Conservation (phyloP, 2,329 filamentous ascomycete genomes). For the Grosmannia serpens region DNA sequence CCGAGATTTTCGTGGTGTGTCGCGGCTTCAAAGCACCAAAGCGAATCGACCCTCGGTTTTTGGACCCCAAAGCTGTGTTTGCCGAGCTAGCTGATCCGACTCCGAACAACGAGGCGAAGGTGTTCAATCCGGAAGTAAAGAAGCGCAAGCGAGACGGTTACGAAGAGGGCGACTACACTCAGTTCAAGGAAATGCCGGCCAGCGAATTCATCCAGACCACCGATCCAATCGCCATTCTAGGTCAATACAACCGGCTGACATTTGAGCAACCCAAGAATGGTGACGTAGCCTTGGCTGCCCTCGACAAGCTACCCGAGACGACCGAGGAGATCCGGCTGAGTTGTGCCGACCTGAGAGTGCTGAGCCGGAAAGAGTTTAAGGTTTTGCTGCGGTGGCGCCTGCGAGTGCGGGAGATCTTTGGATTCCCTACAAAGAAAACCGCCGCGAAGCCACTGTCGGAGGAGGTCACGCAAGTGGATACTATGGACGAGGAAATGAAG, state of each 20-base stretch:
- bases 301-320: conserved; percentile 78
- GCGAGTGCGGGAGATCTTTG: conserved; percentile 81
- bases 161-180: conserved; percentile 86
- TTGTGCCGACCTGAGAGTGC: conserved; percentile 75
- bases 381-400: conserved; percentile 80
- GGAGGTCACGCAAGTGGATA: conserved; percentile 71
- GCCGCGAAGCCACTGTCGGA: conserved; percentile 35
- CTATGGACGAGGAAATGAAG: conserved; percentile 89
- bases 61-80: conserved; percentile 83
- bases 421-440: conserved; percentile 66
- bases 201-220: conserved; percentile 89
- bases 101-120: conserved; percentile 94
- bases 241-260: conserved; percentile 69
- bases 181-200: conserved; percentile 79
- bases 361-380: conserved; percentile 92
- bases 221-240: conserved; percentile 88
- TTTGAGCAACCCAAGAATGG: conserved; percentile 72
- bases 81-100: conserved; percentile 77
- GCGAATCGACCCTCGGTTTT: conserved; percentile 79
- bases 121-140: conserved; percentile 95
- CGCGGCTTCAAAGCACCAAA: conserved; percentile 93
- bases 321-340: conserved; percentile 69
- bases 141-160: conserved; percentile 97
- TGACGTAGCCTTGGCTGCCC: conserved; percentile 75
- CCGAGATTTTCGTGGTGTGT: conserved; percentile 97